phyloP scores from a whole-genome alignment of 225 moss, liverwort and hornwort species.

The Physcomitrellopsis africana region DNA sequence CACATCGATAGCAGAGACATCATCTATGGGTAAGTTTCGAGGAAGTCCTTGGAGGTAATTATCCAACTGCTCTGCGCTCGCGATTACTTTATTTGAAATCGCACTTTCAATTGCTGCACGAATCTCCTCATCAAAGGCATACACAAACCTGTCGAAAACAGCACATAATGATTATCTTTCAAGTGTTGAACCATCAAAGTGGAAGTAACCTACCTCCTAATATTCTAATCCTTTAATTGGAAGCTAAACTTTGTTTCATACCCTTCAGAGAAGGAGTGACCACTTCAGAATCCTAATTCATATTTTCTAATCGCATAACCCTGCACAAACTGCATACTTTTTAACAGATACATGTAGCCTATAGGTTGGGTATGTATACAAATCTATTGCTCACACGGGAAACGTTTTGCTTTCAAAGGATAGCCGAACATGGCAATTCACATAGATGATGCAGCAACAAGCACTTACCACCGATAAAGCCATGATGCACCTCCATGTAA shows the following conservation, averaged over 20 bases:
- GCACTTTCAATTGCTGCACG: constrained; percentile 70
- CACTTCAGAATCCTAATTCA: constrained; percentile 13
- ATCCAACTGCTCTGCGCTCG: constrained; percentile 66
- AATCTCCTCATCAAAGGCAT: constrained; percentile 84
- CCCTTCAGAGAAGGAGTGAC: constrained; percentile 6
- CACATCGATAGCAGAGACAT: constrained; percentile 82
- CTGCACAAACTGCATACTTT: not conserved
- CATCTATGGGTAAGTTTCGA: constrained; percentile 74
- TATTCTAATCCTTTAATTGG: not conserved
- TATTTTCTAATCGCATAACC: constrained; percentile 17
- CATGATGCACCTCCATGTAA: constrained; percentile 92
- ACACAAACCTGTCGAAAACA: constrained; percentile 73
- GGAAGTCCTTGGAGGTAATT: constrained; percentile 67
- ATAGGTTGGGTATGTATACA: not conserved
- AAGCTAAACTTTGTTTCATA: not conserved
- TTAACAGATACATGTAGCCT: not conserved
- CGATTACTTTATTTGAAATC: constrained; percentile 61
- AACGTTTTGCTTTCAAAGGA: no score
- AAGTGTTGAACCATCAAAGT: not conserved
- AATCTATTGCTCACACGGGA: no score
- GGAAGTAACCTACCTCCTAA: not conserved
- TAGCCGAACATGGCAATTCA: not conserved
- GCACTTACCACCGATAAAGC: constrained; percentile 85
- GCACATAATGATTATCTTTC: not conserved
- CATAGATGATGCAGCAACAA: constrained; percentile 2